phyloP scores from a whole-genome alignment of 116 monocot species.

The Iris pallida region DNA sequence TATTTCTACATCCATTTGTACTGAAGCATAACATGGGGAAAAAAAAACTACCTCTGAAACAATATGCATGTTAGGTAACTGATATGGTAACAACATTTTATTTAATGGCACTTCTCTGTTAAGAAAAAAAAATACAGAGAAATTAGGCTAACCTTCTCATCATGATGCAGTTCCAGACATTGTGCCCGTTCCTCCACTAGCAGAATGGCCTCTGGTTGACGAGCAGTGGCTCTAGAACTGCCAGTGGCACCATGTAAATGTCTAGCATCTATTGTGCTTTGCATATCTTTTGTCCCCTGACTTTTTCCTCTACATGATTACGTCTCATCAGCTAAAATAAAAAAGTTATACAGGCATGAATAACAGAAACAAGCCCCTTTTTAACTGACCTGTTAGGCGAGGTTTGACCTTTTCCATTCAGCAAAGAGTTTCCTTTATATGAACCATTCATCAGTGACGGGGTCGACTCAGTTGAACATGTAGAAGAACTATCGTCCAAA shows the following conservation, averaged over 20 bases:
- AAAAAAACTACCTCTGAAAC: no score
- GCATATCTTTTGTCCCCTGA: constrained; percentile 28
- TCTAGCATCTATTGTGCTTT: constrained; percentile 23
- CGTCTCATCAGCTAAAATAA: constrained; percentile 8
- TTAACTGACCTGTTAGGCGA: constrained; percentile 40
- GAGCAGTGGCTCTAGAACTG: constrained; percentile 10
- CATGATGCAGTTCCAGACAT: constrained; percentile 19
- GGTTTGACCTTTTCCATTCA: constrained; percentile 23
- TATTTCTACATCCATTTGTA: no score
- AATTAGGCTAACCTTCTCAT: constrained; percentile 36
- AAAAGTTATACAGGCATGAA: background rate
- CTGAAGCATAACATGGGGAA: no score
- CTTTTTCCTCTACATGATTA: constrained; percentile 42
- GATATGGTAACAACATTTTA: no score
- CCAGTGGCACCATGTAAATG: constrained; percentile 20
- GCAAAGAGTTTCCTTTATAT: constrained; percentile 36
- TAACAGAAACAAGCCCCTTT: background rate
- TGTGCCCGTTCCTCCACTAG: constrained; percentile 23
- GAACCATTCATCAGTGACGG: constrained; percentile 46
- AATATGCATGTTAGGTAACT: no score
- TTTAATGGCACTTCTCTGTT: background rate
- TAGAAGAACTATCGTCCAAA: constrained; percentile 57
- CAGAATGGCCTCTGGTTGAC: constrained; percentile 20
- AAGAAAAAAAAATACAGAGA: background rate
- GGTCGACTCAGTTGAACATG: constrained; percentile 60